Conservation (phyloP, 176 grass and related monocot genomes). For the Rhipidocladum racemiflorum region DNA sequence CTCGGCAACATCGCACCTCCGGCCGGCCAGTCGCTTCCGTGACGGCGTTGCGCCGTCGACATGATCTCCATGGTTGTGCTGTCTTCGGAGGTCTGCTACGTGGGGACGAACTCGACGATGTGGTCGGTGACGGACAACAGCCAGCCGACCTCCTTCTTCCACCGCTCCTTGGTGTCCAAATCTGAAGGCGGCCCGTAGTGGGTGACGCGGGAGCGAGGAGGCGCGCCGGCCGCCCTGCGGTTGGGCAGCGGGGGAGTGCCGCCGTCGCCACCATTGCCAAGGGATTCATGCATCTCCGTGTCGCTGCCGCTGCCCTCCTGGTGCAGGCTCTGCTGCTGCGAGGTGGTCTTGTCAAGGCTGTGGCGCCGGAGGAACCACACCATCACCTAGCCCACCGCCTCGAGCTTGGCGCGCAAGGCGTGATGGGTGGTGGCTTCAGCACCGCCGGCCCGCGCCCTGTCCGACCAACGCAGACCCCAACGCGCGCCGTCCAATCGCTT, state of each 20-base stretch:
- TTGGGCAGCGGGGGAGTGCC: slow-evolving; percentile 38
- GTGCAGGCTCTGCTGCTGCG: slow-evolving; percentile 1
- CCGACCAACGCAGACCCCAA: too few relatives aligned
- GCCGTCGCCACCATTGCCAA: slow-evolving; percentile 21
- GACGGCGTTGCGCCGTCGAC: slow-evolving; percentile 73
- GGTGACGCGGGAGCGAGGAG: slow-evolving; percentile 40
- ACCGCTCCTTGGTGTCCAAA: slow-evolving; percentile 67
- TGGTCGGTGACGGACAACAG: slow-evolving; percentile 86
- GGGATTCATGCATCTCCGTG: slow-evolving; percentile 49
- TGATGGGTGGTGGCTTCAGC: too few relatives aligned
- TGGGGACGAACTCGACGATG: slow-evolving; percentile 93
- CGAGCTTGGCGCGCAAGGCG: slow-evolving; percentile 43
- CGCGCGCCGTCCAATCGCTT: too few relatives aligned
- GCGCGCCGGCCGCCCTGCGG: slow-evolving; percentile 26
- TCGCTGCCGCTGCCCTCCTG: slow-evolving; percentile 16
- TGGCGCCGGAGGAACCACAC: slow-evolving; percentile 69
- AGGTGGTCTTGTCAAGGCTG: slow-evolving; percentile 58
- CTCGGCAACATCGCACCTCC: too few relatives aligned
- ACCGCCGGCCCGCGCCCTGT: too few relatives aligned
- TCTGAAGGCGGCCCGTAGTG: slow-evolving; percentile 64
- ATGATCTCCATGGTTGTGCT: slow-evolving; percentile 92
- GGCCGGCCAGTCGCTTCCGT: too few relatives aligned
- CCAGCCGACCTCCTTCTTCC: slow-evolving; percentile 85
- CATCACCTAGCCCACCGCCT: slow-evolving; percentile 58
- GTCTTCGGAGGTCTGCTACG: slow-evolving; percentile 59